Conservation (phyloP, 2,329 filamentous ascomycete genomes). For the Sporothrix brunneoviolacea region DNA sequence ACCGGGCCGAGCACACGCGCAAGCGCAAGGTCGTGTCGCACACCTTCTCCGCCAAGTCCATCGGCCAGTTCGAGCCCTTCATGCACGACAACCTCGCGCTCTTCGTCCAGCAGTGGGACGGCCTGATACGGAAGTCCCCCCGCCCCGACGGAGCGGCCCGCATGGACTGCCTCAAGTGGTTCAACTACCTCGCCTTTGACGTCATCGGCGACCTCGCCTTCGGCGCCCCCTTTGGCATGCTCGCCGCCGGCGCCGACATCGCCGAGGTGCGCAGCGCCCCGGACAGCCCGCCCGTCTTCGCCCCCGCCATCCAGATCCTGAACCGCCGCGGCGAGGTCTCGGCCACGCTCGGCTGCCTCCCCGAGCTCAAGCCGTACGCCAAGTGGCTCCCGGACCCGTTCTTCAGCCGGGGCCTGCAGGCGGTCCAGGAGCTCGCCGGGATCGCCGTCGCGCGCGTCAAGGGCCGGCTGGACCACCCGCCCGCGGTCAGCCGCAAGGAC, state of each 20-base stretch:
- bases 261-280: constrained; percentile 63
- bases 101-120: constrained; percentile 68
- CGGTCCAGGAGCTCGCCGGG: constrained; percentile 74
- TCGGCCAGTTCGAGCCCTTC: constrained; percentile 82
- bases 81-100: constrained; percentile 72
- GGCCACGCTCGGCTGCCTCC: constrained; percentile 68
- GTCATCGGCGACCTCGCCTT: constrained; percentile 57
- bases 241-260: constrained; percentile 66
- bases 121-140: constrained; percentile 41
- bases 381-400: constrained; percentile 76
- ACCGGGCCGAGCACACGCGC: constrained; percentile 72
- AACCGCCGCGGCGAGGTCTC: constrained; percentile 85
- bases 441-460: constrained; percentile 82
- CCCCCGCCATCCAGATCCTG: constrained; percentile 77
- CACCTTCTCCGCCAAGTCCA: constrained; percentile 75
- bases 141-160: constrained; percentile 50
- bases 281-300: constrained; percentile 57
- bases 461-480: constrained; percentile 63
- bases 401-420: constrained; percentile 66
- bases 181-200: constrained; percentile 58
- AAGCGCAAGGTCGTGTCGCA: constrained; percentile 87
- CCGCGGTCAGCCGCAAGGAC: constrained; percentile 62
- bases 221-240: constrained; percentile 76
- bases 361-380: constrained; percentile 70
- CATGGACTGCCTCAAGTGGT: constrained; percentile 73